phyloP scores from a whole-genome alignment of 345 rosid genomes.

The Melaleuca alternifolia region DNA sequence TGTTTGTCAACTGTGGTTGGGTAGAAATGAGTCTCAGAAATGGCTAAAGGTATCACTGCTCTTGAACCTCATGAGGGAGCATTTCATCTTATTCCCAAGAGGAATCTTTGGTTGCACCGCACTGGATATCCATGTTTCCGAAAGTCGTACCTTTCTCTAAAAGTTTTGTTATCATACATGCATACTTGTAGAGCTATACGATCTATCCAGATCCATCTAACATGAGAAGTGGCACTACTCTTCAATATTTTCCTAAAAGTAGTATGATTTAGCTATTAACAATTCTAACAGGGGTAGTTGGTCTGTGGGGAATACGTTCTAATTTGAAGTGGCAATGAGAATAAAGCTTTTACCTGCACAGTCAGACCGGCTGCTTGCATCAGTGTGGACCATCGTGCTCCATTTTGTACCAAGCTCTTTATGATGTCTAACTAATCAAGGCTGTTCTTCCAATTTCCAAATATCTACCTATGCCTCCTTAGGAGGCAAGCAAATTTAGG shows the following conservation, averaged over 20 bases:
- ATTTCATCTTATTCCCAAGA: not conserved
- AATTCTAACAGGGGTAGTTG: not conserved
- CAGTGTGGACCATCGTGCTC: not conserved
- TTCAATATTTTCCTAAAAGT: not conserved
- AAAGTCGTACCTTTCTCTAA: not conserved
- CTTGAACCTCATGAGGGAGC: not conserved
- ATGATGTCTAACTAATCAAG: not conserved
- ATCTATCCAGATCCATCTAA: not conserved
- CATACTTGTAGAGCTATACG: not conserved
- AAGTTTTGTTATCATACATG: not conserved
- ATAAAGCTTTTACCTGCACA: not conserved
- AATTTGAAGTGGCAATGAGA: not conserved
- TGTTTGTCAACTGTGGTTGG: not conserved
- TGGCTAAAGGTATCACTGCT: not conserved
- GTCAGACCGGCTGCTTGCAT: not conserved
- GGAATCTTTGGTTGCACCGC: not conserved
- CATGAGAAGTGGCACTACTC: not conserved
- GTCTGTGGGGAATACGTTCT: not conserved
- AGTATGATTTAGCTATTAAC: not conserved
- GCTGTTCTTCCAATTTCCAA: not conserved
- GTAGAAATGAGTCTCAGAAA: not conserved
- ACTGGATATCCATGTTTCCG: not conserved
- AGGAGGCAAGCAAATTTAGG: not conserved
- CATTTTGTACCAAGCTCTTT: not conserved
- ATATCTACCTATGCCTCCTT: not conserved